Evolutionary conservation across 352 stramenopile species (phyloP).

Genomic region (Globisporangium megalacanthum): DNA sequence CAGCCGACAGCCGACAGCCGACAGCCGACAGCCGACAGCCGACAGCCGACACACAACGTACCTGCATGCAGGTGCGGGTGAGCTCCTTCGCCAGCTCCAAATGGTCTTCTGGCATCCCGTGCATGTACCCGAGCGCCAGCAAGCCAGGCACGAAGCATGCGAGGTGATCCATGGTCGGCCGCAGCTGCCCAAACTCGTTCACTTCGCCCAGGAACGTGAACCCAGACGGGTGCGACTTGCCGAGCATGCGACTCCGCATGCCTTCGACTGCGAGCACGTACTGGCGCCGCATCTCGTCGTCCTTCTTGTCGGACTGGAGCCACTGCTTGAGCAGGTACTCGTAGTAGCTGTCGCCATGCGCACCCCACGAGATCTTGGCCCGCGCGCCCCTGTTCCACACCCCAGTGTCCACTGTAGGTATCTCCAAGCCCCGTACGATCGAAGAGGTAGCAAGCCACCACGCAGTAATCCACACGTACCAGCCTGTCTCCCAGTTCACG

Average conservation of each 20-base stretch:
- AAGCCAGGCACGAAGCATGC: slow-evolving; percentile 86
- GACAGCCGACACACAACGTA: slow-evolving; percentile 9
- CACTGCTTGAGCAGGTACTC: slow-evolving; percentile 81
- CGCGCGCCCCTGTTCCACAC: slow-evolving; percentile 3
- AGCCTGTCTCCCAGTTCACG: slow-evolving; percentile 23
- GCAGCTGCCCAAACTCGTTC: slow-evolving; percentile 16
- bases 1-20: no score
- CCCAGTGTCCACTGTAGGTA: background rate
- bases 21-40: no score
- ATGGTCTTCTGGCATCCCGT: slow-evolving; percentile 51
- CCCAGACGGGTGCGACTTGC: slow-evolving; percentile 28
- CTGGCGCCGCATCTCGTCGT: slow-evolving; percentile 36
- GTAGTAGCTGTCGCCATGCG: slow-evolving; percentile 62
- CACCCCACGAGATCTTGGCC: slow-evolving; percentile 42
- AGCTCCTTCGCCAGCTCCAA: slow-evolving; percentile 68
- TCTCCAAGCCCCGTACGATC: background rate
- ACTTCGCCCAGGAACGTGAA: slow-evolving; percentile 44
- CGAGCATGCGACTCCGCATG: slow-evolving; percentile 37
- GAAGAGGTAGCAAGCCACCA: no score
- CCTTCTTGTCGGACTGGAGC: slow-evolving; percentile 45
- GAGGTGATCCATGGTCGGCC: slow-evolving; percentile 75
- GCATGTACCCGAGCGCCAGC: slow-evolving; percentile 55
- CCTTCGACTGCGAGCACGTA: slow-evolving; percentile 50
- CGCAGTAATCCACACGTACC: slow-evolving; percentile 12
- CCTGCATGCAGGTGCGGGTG: slow-evolving; percentile 64